Base-by-base conservation (phyloP, 2,329 filamentous ascomycete genomes). In the Paramyrothecium sp. region DNA sequence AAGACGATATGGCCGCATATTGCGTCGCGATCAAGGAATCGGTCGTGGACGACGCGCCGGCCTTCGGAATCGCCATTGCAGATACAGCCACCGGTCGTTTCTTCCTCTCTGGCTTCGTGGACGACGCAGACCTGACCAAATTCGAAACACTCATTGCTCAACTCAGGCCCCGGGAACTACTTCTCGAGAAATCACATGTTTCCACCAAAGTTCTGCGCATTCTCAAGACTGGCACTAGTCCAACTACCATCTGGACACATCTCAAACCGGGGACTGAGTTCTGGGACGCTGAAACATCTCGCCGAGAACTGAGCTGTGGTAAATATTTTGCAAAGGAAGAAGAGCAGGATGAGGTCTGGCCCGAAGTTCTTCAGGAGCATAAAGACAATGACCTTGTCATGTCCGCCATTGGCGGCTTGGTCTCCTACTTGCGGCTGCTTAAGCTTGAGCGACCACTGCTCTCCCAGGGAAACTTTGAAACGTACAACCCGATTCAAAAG, bases 111-210 rank as follows among this genome's bases (percentile, higher is more conserved):
- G 88, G 96, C 60, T 98, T 98, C 62, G 82, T 90, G 5, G 95
- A 99, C 66, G 95, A 99, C 71, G 84, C 88, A 3, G 93, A 98
- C 66, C 83, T 97, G 75, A 99, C 95, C 57, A 96, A 93, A 69
- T 98, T 99, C 64, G 95, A 99, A 77, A 99, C 95, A 0, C 90
- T 99, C 61, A 88, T 99, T 41, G 95, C 95, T 17, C 95, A 99
- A 72, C 96, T 88, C 17, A 85, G 89, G 20, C 95, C 95, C 0
- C 89, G 91, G 53, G 95, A 99, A 73, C 77, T 99, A 49, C 78
- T 99, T 1, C 77, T 99, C 0, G 95, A 99, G 71, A 98, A 96
- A 73, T 90, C 88, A 0, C 88, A 81, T 26, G 80, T 98, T 30
- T 97, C 93, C 0, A 87, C 89, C n/a, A 96, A 95, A 70, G 91